Evolutionary conservation across 2,329 filamentous ascomycete genomes (phyloP), one percentile per base, ranked within the genome.

Genomic region (Cladosporium sp.): DNA sequence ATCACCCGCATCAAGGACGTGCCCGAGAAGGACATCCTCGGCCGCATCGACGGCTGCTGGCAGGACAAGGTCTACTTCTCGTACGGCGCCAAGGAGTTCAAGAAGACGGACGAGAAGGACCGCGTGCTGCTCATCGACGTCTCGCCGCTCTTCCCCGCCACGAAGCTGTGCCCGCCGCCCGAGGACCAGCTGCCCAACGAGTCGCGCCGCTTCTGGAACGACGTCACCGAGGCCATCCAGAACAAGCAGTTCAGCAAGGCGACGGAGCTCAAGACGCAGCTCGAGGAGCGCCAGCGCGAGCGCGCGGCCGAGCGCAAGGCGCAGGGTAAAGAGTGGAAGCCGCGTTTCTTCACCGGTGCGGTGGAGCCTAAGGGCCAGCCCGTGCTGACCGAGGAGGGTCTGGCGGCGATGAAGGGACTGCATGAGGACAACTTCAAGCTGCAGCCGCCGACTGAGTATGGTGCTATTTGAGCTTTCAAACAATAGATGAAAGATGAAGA

Each of bases 201-300:
- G 72, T 95, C 88, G 2, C 81, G 93, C 59, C 84, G 81, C 53
- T 86, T 95, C 67, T 98, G 93, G 93, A 79, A 83, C 33, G 82
- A 81, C 19, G 92, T 98, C 42, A 97, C 93, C 14, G 79, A 87
- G 49, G 89, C 91, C 34, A 97, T 98, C 64, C 70, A 81, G 18
- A 74, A 83, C 56, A 95, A 91, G 71, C 89, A 95, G 67, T 98
- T 84, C 70, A 80, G 80, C 40, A 83, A 86, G 58, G 93, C 93
- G 7, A 98, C 93, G 18, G 82, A 80, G 16, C 74, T 93, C 57
- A 98, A 98, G 75, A 83, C 89, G 55, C 89, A 95, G 63, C 81
- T 98, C 9, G 93, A 98, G 70, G 93, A 98, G 69, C 78, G 79
- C 41, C 93, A 98, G 73, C 80, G 93, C 32, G 81, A 87, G 63